Evolutionary conservation across 2,329 filamentous ascomycete species (phyloP).

Genomic region (Tolypocladium capitatum): DNA sequence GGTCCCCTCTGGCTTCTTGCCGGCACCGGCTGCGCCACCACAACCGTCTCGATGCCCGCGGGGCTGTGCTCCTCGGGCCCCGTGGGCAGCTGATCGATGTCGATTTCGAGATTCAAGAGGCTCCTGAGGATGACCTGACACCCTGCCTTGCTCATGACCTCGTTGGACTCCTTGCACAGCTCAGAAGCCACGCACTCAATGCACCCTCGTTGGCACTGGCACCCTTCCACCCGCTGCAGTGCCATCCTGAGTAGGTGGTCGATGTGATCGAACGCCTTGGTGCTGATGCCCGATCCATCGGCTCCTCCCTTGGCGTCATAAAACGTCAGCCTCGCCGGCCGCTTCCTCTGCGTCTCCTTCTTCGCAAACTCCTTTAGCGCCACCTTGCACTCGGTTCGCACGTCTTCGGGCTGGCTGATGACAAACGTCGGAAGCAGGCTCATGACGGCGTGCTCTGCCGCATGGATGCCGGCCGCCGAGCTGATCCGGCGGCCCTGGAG

Average conservation of each 20-base stretch:
- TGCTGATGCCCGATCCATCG: slow-evolving; percentile 71
- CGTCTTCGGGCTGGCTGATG: slow-evolving; percentile 77
- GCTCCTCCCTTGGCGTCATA: slow-evolving; percentile 90
- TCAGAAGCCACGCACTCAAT: slow-evolving; percentile 82
- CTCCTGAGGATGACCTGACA: slow-evolving; percentile 68
- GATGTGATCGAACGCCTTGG: slow-evolving; percentile 88
- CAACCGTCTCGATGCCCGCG: slow-evolving; percentile 68
- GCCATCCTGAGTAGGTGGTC: slow-evolving; percentile 67
- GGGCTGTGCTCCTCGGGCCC: slow-evolving; percentile 60
- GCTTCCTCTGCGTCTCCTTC: slow-evolving; percentile 55
- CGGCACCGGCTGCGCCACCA: slow-evolving; percentile 56
- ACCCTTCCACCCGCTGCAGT: slow-evolving; percentile 60
- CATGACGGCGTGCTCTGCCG: slow-evolving; percentile 83
- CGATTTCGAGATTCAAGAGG: slow-evolving; percentile 62
- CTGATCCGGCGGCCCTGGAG: slow-evolving; percentile 61
- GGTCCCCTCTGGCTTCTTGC: background rate
- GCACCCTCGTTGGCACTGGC: slow-evolving; percentile 68
- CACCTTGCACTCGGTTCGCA: slow-evolving; percentile 88
- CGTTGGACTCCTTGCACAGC: slow-evolving; percentile 71
- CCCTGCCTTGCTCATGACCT: slow-evolving; percentile 88
- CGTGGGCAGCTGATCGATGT: slow-evolving; percentile 75
- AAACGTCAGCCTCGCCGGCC: slow-evolving; percentile 80
- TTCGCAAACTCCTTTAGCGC: slow-evolving; percentile 76
- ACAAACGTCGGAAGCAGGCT: slow-evolving; percentile 84
- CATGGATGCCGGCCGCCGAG: slow-evolving; percentile 81